Percentiles rank a stretch among this genome's conserved stretches.
These are phyloP conservation scores for Chaetoceros muelleri DNA, from an alignment of 108 stramenopile genomes.

Conservation along the genomic window DNA sequence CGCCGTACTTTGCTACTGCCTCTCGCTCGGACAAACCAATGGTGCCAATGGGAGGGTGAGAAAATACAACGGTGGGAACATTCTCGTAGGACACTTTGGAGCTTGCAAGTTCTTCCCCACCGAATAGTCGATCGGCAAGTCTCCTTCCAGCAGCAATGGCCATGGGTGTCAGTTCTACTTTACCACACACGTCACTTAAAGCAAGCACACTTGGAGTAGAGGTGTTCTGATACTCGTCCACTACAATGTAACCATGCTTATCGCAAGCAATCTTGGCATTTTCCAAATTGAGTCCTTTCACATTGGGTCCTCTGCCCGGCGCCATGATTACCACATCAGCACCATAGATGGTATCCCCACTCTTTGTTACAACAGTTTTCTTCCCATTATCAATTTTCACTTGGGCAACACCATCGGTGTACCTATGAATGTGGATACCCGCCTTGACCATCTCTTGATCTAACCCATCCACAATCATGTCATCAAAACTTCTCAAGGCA, in stretches of 20 bases:
- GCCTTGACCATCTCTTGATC: constrained; percentile 56
- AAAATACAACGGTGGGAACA: constrained; percentile 88
- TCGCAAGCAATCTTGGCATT: constrained; percentile 35
- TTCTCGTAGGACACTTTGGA: constrained; percentile 57
- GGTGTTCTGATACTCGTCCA: constrained; percentile 85
- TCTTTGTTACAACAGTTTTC: constrained; percentile 42
- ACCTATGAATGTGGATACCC: constrained; percentile 60
- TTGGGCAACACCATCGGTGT: constrained; percentile 55
- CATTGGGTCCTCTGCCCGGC: constrained; percentile 56
- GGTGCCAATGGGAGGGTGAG: constrained; percentile 81
- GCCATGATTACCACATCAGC: constrained; percentile 75
- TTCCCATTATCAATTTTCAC: constrained; percentile 28
- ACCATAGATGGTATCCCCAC: constrained; percentile 50
- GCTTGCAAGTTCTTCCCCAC: constrained; percentile 17
- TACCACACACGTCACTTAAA: constrained; percentile 85
- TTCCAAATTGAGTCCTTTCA: constrained; percentile 42
- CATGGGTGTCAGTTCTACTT: constrained; percentile 89
- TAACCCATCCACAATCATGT: constrained; percentile 50
- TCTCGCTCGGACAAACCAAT: constrained; percentile 79
- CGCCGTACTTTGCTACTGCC: constrained; percentile 79
- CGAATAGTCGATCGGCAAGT: constrained; percentile 86
- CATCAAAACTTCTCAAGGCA: constrained; percentile 79
- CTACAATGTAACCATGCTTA: constrained; percentile 36
- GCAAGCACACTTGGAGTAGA: constrained; percentile 70
- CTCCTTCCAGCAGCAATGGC: constrained; percentile 88